A percentile compares a stretch with the other conserved stretches of the same genome.
Evolutionary conservation across 192 early-diverging fungal genomes (phyloP).

Genomic region (Mortierella hygrophila): DNA sequence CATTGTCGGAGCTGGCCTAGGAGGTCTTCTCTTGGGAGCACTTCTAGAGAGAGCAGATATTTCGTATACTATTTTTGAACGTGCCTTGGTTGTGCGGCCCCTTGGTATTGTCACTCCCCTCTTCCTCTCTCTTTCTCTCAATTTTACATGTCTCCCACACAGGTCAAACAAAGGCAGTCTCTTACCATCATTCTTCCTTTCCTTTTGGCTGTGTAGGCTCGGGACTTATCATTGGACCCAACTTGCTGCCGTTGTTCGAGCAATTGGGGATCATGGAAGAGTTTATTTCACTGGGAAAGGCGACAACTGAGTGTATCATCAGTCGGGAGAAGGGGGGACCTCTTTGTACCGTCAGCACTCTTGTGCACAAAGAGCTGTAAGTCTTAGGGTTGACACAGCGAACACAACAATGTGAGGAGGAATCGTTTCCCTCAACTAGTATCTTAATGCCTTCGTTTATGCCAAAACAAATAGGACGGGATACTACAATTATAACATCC

Average conservation of each 20-base stretch:
- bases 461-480: slow-evolving; percentile 6
- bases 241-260: background rate
- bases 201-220: background rate
- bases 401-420: too few species aligned
- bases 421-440: too few species aligned
- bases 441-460: too few species aligned
- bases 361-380: background rate
- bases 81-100: background rate
- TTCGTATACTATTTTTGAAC: background rate
- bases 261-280: slow-evolving; percentile 17
- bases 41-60: background rate
- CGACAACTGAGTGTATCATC: background rate
- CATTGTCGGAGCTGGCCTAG: background rate
- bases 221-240: background rate
- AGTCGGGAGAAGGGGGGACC: background rate
- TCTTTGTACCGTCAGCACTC: background rate
- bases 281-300: background rate
- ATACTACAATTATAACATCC: background rate
- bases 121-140: too few species aligned
- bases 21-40: background rate
- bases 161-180: background rate
- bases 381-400: background rate
- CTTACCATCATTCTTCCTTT: background rate
- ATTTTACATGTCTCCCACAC: too few species aligned
- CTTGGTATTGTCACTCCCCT: background rate